Evolutionary conservation across 306 rosid species (phyloP).

Genomic region (Vicia faba): DNA sequence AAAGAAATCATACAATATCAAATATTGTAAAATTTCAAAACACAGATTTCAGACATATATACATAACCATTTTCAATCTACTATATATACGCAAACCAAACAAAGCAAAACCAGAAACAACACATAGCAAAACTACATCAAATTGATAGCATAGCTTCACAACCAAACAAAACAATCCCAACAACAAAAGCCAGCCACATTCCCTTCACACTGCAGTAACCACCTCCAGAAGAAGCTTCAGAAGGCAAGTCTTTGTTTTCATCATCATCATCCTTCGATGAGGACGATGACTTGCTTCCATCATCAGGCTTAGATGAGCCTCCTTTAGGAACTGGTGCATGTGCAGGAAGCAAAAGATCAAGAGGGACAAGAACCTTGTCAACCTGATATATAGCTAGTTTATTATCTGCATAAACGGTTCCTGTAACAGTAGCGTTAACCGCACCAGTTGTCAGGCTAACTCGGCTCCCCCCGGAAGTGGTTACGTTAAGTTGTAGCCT

Average conservation of each 20-base stretch:
- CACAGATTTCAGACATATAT: too few species aligned
- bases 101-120: neutral
- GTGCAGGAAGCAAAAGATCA: slow-evolving; percentile 54
- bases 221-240: slow-evolving; percentile 31
- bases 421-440: slow-evolving; percentile 65
- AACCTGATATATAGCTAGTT: slow-evolving; percentile 57
- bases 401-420: slow-evolving; percentile 56
- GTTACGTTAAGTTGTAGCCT: slow-evolving; percentile 64
- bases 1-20: too few species aligned
- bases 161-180: slow-evolving; percentile 31
- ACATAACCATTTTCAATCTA: too few species aligned
- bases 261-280: neutral
- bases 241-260: slow-evolving; percentile 17
- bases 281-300: slow-evolving; percentile 13
- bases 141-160: slow-evolving; percentile 6
- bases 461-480: slow-evolving; percentile 47
- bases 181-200: slow-evolving; percentile 25
- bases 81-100: too few species aligned
- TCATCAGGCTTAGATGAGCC: slow-evolving; percentile 28
- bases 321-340: slow-evolving; percentile 45
- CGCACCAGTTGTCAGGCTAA: slow-evolving; percentile 62
- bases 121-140: neutral
- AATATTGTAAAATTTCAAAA: too few species aligned
- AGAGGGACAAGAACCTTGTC: slow-evolving; percentile 73
- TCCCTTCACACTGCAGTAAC: neutral